A percentile compares a stretch with the other conserved stretches of the same genome.
Conservation (phyloP, 2,329 filamentous ascomycete genomes). For the Orbilia quercus region DNA sequence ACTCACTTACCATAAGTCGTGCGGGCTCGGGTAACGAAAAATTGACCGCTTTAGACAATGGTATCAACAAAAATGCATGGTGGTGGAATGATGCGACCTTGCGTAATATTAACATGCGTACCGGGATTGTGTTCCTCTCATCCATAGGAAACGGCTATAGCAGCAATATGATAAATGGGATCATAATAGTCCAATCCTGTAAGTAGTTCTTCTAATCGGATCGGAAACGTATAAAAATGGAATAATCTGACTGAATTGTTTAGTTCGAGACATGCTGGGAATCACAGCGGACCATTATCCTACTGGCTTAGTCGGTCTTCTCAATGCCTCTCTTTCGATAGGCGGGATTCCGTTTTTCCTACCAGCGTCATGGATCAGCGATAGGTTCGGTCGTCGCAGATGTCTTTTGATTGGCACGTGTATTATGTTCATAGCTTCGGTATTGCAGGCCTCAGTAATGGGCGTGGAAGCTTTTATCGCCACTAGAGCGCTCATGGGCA, state of each 20-base stretch:
- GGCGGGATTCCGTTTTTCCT: slow-evolving; percentile 8
- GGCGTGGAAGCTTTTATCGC: slow-evolving; percentile 3
- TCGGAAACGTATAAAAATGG: background rate
- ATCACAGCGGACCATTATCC: slow-evolving; percentile 9
- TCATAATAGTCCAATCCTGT: slow-evolving; percentile 28
- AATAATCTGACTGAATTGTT: background rate
- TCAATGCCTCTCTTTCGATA: slow-evolving; percentile 4
- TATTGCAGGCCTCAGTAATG: background rate
- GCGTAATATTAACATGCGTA: slow-evolving; percentile 3
- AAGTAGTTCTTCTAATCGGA: slow-evolving; percentile 5
- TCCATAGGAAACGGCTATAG: slow-evolving; percentile 22
- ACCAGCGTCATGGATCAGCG: slow-evolving; percentile 10
- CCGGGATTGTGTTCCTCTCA: slow-evolving; percentile 16
- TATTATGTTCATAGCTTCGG: slow-evolving; percentile 6
- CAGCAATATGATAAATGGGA: slow-evolving; percentile 26
- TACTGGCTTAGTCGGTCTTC: background rate
- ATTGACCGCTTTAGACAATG: background rate
- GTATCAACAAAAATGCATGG: background rate
- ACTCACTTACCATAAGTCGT: background rate
- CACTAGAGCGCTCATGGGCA: slow-evolving; percentile 11
- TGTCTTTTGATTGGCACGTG: slow-evolving; percentile 5
- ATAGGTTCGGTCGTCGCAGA: slow-evolving; percentile 8
- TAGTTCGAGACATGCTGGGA: slow-evolving; percentile 17
- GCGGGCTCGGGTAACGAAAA: no score
- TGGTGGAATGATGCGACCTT: slow-evolving; percentile 19